Base-by-base conservation (phyloP, 108 stramenopile species). In the Cyclostephanos invisitatus region DNA sequence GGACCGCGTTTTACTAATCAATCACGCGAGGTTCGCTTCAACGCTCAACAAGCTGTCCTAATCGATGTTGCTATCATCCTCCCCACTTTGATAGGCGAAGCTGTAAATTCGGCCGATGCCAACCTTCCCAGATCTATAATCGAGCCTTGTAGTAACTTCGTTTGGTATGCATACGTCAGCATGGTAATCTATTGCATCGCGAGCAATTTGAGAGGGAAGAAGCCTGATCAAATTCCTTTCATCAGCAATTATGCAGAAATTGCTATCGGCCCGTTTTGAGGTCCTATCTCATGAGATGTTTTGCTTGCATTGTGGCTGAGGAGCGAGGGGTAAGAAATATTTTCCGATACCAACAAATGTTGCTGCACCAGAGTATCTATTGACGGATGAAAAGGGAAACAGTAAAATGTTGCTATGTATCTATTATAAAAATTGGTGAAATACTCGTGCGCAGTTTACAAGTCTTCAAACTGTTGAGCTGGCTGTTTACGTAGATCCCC, bases 1-100 rank as follows among this genome's bases (percentile, higher is more conserved):
- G 87, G 82, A 35, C 84, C 90, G 1, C 80, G 90, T 21, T 75
- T 78, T 0, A 83, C 79, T 32, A 75, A 68, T 18, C 75, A 85
- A 22, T 84, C 92, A 65, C 84, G 91, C 2, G 73, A 72, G 17
- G 81, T 92, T 12, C 68, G 94, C 37, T 95, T 92, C 78, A 88
- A 81, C 81, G 87, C 91, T 3, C 91, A 92, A 59, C 94, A 92
- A 71, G 94, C 94, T 6, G 84, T 90, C 1, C 64, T 92, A 25
- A 73, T 95, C 32, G 91, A 95, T 67, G 66, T 92, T 10, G 70
- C 80, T 11, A 63, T 95, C 35, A 71, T 95, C 17, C 82, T 91
- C 67, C 91, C 91, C 0, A 83, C 77, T 32, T 71, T 95, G 17
- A 84, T 90, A 64, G 87, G 76, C 7, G 78, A 81, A 27, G 64